phyloP scores from a whole-genome alignment of 257 asterid genomes.

The Linaria vulgaris region DNA sequence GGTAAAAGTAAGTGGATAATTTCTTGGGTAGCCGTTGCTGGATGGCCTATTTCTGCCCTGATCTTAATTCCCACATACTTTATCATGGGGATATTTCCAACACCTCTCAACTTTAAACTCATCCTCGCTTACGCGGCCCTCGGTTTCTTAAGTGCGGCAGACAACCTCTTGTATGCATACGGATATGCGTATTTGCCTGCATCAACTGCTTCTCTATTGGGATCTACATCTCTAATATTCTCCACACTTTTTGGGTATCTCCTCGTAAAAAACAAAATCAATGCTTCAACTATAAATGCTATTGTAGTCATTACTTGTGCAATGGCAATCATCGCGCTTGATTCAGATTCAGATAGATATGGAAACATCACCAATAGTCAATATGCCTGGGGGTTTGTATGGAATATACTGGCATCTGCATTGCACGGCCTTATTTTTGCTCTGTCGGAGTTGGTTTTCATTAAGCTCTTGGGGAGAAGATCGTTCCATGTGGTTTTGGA shows the following conservation, averaged over 20 bases:
- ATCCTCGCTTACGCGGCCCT: slow-evolving; percentile 47
- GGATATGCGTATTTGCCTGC: slow-evolving; percentile 92
- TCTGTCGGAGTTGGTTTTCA: slow-evolving; percentile 68
- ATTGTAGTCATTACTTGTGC: slow-evolving; percentile 71
- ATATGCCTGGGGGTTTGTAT: slow-evolving; percentile 64
- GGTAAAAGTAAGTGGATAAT: slow-evolving; percentile 88
- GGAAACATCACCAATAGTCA: slow-evolving; percentile 44
- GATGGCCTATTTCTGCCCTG: slow-evolving; percentile 81
- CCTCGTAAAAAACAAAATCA: slow-evolving; percentile 73
- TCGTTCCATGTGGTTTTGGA: slow-evolving; percentile 87
- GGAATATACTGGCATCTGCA: slow-evolving; percentile 79
- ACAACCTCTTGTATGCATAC: slow-evolving; percentile 88
- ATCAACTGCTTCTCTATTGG: slow-evolving; percentile 84
- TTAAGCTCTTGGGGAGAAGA: slow-evolving; percentile 58
- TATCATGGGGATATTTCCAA: slow-evolving; percentile 49
- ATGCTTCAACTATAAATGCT: slow-evolving; percentile 61
- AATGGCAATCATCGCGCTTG: slow-evolving; percentile 79
- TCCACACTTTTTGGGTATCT: slow-evolving; percentile 75
- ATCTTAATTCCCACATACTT: slow-evolving; percentile 65
- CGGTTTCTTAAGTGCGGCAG: slow-evolving; percentile 81
- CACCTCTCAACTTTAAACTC: slow-evolving; percentile 61
- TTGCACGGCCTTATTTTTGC: slow-evolving; percentile 91
- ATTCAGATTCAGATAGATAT: slow-evolving; percentile 71
- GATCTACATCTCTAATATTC: slow-evolving; percentile 70
- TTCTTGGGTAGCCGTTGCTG: slow-evolving; percentile 90